Evolutionary conservation across 2,329 filamentous ascomycete species (phyloP).

Genomic region (Cyphellophora attinorum): DNA sequence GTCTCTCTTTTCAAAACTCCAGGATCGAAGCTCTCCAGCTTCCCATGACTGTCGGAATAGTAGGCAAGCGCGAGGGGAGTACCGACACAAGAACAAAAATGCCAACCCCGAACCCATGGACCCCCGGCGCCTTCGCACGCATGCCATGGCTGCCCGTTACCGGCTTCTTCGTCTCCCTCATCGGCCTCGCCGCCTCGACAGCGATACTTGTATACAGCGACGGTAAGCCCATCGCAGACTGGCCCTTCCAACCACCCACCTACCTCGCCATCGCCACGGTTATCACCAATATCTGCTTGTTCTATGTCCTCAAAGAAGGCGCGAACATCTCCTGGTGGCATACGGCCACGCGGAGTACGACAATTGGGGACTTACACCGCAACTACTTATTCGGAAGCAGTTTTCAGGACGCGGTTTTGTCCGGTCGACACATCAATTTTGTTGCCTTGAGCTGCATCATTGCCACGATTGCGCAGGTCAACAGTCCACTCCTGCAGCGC

Average conservation of each 20-base stretch:
- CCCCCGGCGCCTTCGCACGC: not conserved
- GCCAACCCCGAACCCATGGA: not conserved
- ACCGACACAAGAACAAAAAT: too few species aligned
- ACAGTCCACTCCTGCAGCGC: constrained; percentile 12
- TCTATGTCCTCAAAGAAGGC: constrained; percentile 8
- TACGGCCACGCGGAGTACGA: constrained; percentile 4
- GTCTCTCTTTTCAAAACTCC: too few species aligned
- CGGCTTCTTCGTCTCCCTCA: not conserved
- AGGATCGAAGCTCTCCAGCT: too few species aligned
- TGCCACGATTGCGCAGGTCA: constrained; percentile 6
- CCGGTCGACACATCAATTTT: constrained; percentile 8
- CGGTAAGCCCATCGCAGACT: constrained; percentile 4
- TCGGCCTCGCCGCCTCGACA: constrained; percentile 5
- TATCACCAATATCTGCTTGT: constrained; percentile 7
- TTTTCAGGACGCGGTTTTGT: constrained; percentile 5
- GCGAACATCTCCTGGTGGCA: constrained; percentile 11
- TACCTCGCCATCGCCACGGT: constrained; percentile 13
- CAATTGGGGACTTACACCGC: constrained; percentile 11
- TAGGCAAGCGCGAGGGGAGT: too few species aligned
- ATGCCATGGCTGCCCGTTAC: constrained; percentile 1
- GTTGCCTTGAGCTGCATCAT: constrained; percentile 11
- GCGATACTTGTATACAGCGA: constrained; percentile 6
- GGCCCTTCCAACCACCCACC: constrained; percentile 10
- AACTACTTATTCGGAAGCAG: constrained; percentile 11
- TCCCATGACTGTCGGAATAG: too few species aligned